Conservation (phyloP, 179 eudicot genomes). For the Vitellaria paradoxa region DNA sequence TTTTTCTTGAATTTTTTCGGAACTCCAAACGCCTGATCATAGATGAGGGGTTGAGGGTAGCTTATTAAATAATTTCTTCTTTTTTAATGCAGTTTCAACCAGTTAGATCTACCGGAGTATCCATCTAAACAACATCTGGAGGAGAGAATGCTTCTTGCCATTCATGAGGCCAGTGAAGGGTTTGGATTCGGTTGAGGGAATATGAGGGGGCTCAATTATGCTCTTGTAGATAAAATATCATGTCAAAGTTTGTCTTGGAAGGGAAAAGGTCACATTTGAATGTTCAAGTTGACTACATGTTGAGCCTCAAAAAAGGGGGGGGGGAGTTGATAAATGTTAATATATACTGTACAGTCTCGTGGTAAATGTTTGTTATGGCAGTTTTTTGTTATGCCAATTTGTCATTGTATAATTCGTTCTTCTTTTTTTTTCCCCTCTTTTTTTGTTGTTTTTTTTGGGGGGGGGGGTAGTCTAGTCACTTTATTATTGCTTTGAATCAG, state of each 20-base stretch:
- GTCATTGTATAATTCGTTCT: background rate
- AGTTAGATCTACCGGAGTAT: slow-evolving; percentile 88
- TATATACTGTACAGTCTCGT: slow-evolving; percentile 16
- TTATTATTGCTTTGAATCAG: too few species aligned
- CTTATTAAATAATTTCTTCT: background rate
- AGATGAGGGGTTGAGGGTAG: too few species aligned
- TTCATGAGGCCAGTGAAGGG: slow-evolving; percentile 93
- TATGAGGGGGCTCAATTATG: background rate
- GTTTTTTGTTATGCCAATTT: slow-evolving; percentile 1
- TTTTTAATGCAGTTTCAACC: slow-evolving; percentile 73
- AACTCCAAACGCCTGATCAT: too few species aligned
- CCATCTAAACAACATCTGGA: slow-evolving; percentile 86
- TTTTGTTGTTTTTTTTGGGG: too few species aligned
- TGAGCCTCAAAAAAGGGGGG: too few species aligned
- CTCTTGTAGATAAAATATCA: slow-evolving; percentile 24
- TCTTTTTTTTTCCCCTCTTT: too few species aligned
- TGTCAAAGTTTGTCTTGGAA: slow-evolving; percentile 8
- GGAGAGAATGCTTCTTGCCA: slow-evolving; percentile 87
- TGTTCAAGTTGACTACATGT: slow-evolving; percentile 7
- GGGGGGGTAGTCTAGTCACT: too few species aligned
- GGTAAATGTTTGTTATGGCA: slow-evolving; percentile 15
- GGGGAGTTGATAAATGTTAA: background rate
- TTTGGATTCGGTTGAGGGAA: slow-evolving; percentile 80
- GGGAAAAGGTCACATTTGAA: slow-evolving; percentile 17
- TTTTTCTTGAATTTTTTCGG: too few species aligned